Evolutionary conservation across 2,329 filamentous ascomycete species (phyloP).

Genomic region (Penicillium thymicola): DNA sequence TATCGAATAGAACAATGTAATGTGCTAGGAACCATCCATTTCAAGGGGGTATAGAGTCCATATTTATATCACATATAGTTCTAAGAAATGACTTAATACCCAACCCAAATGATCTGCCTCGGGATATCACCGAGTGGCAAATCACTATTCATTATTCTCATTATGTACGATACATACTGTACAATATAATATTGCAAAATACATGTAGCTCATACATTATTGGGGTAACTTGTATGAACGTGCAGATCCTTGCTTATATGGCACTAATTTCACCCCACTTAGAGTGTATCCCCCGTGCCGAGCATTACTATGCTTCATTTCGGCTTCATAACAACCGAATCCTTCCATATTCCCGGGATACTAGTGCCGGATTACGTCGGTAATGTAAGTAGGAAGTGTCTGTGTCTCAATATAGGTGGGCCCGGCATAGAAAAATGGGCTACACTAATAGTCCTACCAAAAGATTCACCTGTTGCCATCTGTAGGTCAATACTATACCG

Average conservation of each 20-base stretch:
- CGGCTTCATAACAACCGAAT: not conserved
- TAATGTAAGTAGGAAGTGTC: too few relatives aligned
- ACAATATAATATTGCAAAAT: not conserved
- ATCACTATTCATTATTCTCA: not conserved
- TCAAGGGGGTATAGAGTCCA: not conserved
- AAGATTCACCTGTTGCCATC: too few relatives aligned
- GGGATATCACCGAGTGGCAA: not conserved
- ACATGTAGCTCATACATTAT: not conserved
- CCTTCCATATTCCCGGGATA: not conserved
- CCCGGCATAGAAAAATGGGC: too few relatives aligned
- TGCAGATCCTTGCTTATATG: not conserved
- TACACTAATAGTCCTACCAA: too few relatives aligned
- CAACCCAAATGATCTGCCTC: not conserved
- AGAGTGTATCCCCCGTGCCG: not conserved
- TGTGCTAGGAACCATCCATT: not conserved
- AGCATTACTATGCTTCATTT: conserved; percentile 2
- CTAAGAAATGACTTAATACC: not conserved
- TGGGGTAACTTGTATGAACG: not conserved
- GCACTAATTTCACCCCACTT: not conserved
- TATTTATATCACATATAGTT: not conserved
- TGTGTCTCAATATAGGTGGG: too few relatives aligned
- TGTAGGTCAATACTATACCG: too few relatives aligned
- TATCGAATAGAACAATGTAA: not conserved
- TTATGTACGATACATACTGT: not conserved
- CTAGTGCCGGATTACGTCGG: too few relatives aligned